Conservation (phyloP, 2,329 filamentous ascomycete genomes). For the Thelonectria blattea region DNA sequence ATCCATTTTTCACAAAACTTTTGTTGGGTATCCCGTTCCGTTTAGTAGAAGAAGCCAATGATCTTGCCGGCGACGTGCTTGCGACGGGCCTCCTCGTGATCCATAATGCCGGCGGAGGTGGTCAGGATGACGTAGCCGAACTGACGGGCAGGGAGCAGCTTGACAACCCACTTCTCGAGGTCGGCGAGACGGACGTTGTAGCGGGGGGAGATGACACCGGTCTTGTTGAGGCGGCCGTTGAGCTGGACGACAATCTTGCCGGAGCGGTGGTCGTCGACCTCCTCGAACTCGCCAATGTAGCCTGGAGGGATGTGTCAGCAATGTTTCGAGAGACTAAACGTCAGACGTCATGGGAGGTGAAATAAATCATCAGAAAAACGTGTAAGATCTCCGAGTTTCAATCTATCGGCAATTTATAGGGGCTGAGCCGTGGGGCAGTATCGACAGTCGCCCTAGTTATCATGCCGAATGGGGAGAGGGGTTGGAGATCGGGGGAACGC, state of each 20-base stretch:
- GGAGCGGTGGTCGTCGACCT: slow-evolving; percentile 98
- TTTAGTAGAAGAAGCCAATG: slow-evolving; percentile 99
- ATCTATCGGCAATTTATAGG: slow-evolving; percentile 99
- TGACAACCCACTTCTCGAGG: slow-evolving; percentile 99
- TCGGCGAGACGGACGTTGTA: slow-evolving; percentile 99
- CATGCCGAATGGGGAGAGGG: slow-evolving; percentile 75
- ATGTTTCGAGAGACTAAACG: slow-evolving; percentile 97
- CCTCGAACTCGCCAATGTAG: slow-evolving; percentile 99
- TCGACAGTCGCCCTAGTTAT: slow-evolving; percentile 99
- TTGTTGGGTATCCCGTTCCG: slow-evolving; percentile 39
- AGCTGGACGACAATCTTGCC: slow-evolving; percentile 99
- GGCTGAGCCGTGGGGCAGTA: slow-evolving; percentile 82
- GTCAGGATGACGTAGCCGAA: slow-evolving; percentile 99
- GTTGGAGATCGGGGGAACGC: neutral
- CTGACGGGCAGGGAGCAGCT: slow-evolving; percentile 98
- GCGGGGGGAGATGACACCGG: slow-evolving; percentile 97
- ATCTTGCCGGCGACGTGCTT: slow-evolving; percentile 99
- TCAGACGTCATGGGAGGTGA: slow-evolving; percentile 73
- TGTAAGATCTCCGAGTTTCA: slow-evolving; percentile 89
- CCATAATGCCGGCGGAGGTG: slow-evolving; percentile 99
- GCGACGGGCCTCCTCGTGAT: slow-evolving; percentile 98
- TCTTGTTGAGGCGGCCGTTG: slow-evolving; percentile 99
- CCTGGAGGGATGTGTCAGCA: slow-evolving; percentile 68
- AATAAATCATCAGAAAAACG: slow-evolving; percentile 72
- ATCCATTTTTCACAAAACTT: slow-evolving; percentile 26